Percentiles rank a stretch among this genome's conserved stretches.
These are phyloP conservation scores for Bullera alba DNA, from an alignment of 768 basidiomycete genomes.

Conservation along the genomic window DNA sequence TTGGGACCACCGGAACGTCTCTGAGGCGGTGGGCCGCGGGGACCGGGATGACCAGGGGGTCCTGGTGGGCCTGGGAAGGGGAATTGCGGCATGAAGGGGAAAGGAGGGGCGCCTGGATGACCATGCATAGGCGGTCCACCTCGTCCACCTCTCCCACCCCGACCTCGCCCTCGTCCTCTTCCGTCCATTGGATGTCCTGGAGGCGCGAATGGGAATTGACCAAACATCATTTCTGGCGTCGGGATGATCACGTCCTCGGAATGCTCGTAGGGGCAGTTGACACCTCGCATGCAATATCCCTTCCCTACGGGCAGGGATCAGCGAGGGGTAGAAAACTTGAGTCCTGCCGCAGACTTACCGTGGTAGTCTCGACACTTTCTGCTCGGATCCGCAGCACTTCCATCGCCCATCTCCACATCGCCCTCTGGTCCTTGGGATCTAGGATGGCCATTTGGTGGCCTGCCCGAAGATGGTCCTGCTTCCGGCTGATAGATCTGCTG, in stretches of 20 bases:
- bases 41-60: no score
- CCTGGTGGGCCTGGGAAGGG: constrained; percentile 17
- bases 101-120: no score
- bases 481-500: not conserved
- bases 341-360: constrained; percentile 54
- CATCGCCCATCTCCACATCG: constrained; percentile 16
- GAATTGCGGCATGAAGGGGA: constrained; percentile 48
- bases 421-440: not conserved
- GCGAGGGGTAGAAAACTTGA: not conserved
- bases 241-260: constrained; percentile 65
- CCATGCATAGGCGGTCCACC: constrained; percentile 13
- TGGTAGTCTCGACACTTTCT: constrained; percentile 89
- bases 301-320: constrained; percentile 55
- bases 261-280: constrained; percentile 84
- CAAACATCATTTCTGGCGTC: constrained; percentile 52
- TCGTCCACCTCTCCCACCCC: constrained; percentile 25
- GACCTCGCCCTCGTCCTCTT: constrained; percentile 17
- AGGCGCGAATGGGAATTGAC: constrained; percentile 12
- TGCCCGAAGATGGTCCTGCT: constrained; percentile 16
- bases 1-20: not conserved
- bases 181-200: constrained; percentile 6
- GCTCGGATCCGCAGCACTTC: constrained; percentile 47
- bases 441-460: not conserved
- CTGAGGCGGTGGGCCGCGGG: no score
- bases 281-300: constrained; percentile 84